Conservation (phyloP, 805 yeast genomes). For the Candida hispaniensis region DNA sequence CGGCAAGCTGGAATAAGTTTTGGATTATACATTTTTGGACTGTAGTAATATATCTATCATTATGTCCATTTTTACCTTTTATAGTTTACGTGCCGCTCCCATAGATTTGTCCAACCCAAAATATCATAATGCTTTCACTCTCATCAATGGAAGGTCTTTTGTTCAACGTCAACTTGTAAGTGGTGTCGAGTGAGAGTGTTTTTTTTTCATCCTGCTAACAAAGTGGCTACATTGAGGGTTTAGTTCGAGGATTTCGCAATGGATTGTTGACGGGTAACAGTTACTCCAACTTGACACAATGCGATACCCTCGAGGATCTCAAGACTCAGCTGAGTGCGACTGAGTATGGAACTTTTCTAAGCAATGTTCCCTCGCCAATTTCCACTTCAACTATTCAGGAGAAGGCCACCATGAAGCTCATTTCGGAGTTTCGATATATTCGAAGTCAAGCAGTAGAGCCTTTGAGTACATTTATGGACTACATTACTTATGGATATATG, state of each 20-base stretch:
- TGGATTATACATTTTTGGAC: no score
- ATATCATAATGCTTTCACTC: no score
- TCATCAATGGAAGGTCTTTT: conserved; percentile 77
- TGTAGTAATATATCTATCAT: no score
- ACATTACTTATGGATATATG: conserved; percentile 92
- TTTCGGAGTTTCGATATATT: conserved; percentile 75
- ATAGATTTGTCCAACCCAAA: no score
- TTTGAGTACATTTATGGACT: conserved; percentile 76
- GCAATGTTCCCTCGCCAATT: conserved; percentile 72
- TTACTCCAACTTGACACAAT: conserved; percentile 87
- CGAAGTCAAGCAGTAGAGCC: conserved; percentile 75
- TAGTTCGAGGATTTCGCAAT: conserved; percentile 86
- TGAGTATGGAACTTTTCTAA: conserved; percentile 84
- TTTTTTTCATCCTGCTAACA: conserved; percentile 2
- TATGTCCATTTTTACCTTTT: no score
- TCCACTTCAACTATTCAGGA: conserved; percentile 82
- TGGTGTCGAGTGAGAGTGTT: neutral
- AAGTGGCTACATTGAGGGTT: conserved; percentile 83
- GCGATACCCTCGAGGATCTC: conserved; percentile 89
- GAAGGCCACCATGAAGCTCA: conserved; percentile 59
- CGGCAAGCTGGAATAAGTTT: conserved; percentile 12
- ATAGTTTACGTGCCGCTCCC: no score
- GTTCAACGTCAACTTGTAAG: conserved; percentile 67
- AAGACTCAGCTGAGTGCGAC: conserved; percentile 91
- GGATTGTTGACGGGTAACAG: conserved; percentile 70